Conservation (phyloP, 371 early-diverging fungal genomes). For the Mortierella sp. region DNA sequence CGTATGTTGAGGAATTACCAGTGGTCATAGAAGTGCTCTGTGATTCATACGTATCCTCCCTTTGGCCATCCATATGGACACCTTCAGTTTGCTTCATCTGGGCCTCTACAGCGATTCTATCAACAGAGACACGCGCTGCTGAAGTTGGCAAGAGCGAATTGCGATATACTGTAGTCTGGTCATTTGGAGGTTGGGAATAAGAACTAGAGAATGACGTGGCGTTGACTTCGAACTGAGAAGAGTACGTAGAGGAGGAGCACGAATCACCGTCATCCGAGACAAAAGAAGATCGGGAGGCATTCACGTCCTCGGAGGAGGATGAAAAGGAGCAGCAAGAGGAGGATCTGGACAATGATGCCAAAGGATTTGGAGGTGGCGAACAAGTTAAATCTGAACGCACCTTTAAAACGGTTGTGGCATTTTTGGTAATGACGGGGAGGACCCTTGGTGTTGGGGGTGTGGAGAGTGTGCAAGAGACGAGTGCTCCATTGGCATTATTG, state of each 20-base stretch:
- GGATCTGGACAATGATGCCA: conserved; percentile 28
- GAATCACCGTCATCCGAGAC: neutral
- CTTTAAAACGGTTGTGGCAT: neutral
- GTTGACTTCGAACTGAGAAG: neutral
- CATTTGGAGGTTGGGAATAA: neutral
- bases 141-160: conserved; percentile 31
- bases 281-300: conserved; percentile 10
- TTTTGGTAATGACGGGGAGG: conserved; percentile 13
- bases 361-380: conserved; percentile 15
- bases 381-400: neutral
- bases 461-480: conserved; percentile 4
- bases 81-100: neutral
- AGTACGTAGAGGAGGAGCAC: conserved; percentile 19
- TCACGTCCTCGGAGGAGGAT: conserved; percentile 14
- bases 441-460: conserved; percentile 28
- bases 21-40: neutral
- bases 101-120: conserved; percentile 22
- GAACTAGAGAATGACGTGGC: neutral
- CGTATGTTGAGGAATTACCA: neutral
- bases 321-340: conserved; percentile 36
- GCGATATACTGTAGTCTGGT: neutral
- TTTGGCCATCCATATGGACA: neutral
- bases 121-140: conserved; percentile 43
- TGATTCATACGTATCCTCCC: no score
- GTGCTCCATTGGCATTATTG: neutral